phyloP scores from a whole-genome alignment of 2,329 filamentous ascomycete genomes.

The Fusarium pseudocircinatum region DNA sequence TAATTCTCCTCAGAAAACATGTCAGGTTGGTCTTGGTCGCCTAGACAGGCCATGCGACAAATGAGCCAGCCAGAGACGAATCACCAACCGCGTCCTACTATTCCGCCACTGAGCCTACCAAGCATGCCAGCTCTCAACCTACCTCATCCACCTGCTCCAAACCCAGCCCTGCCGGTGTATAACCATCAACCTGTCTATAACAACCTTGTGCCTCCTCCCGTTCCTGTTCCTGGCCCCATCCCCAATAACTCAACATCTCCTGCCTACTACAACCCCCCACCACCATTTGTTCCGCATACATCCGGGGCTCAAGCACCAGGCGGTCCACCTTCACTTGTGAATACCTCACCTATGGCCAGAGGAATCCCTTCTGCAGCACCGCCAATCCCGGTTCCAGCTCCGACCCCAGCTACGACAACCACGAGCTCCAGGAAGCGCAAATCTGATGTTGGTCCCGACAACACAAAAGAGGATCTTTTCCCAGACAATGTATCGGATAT shows the following conservation, averaged over 20 bases:
- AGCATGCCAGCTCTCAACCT: slow-evolving; percentile 18
- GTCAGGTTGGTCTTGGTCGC: slow-evolving; percentile 34
- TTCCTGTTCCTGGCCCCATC: neutral
- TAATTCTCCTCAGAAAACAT: neutral
- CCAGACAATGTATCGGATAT: slow-evolving; percentile 31
- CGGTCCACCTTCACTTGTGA: neutral
- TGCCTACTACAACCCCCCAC: slow-evolving; percentile 12
- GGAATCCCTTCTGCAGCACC: neutral
- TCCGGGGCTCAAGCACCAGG: neutral
- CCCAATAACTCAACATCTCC: neutral
- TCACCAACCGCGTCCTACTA: neutral
- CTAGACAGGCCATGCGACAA: slow-evolving; percentile 29
- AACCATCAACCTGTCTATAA: neutral
- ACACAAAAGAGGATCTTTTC: slow-evolving; percentile 32
- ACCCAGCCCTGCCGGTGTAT: neutral
- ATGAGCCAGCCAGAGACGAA: slow-evolving; percentile 7
- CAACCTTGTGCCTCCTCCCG: neutral
- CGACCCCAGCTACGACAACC: neutral
- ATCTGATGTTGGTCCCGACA: slow-evolving; percentile 26
- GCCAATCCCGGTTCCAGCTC: neutral
- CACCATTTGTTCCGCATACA: slow-evolving; percentile 18
- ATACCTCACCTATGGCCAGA: neutral
- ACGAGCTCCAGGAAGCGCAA: slow-evolving; percentile 36
- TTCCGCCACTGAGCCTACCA: neutral
- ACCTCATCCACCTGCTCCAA: neutral